A percentile compares a stretch with the other conserved stretches of the same genome.
Conservation (phyloP, 1,139 yeast species). For the Taphrina sp. region DNA sequence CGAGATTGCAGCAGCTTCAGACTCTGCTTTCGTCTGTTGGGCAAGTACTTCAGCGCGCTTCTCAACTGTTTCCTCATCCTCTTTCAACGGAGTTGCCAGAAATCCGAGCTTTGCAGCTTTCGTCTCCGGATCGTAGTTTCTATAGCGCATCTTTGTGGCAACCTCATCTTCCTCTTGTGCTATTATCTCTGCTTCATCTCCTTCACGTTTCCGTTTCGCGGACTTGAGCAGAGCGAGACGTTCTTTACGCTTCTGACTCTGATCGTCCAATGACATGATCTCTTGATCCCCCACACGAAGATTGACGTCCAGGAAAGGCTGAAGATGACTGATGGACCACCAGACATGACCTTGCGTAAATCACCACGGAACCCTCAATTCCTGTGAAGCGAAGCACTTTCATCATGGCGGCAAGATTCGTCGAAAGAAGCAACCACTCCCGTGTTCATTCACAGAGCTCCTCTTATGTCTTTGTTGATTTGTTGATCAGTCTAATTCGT, state of each 20-base stretch:
- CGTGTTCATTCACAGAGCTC: too few relatives aligned
- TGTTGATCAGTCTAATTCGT: too few relatives aligned
- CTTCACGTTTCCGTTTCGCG: constrained; percentile 14
- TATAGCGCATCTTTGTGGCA: constrained; percentile 28
- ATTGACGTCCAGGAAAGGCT: too few relatives aligned
- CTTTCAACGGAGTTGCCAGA: constrained; percentile 42
- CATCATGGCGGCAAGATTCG: too few relatives aligned
- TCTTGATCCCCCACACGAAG: too few relatives aligned
- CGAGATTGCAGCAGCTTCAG: constrained; percentile 34
- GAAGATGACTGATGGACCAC: too few relatives aligned
- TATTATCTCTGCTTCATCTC: not conserved
- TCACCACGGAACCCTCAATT: too few relatives aligned
- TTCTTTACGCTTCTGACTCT: constrained; percentile 26
- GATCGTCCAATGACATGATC: constrained; percentile 28
- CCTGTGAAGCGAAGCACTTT: too few relatives aligned
- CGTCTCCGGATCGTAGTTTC: constrained; percentile 46
- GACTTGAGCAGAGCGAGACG: constrained; percentile 23
- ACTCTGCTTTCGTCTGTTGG: constrained; percentile 32
- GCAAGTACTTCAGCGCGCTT: constrained; percentile 38
- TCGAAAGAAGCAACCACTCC: too few relatives aligned
- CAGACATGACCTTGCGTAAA: too few relatives aligned
- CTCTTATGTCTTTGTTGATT: too few relatives aligned
- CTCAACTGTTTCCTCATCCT: constrained; percentile 42
- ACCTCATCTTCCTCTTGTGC: not conserved
- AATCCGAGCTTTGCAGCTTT: constrained; percentile 44